Evolutionary conservation across 495 filamentous ascomycete species (phyloP).

Genomic region (Penicillium silybi): DNA sequence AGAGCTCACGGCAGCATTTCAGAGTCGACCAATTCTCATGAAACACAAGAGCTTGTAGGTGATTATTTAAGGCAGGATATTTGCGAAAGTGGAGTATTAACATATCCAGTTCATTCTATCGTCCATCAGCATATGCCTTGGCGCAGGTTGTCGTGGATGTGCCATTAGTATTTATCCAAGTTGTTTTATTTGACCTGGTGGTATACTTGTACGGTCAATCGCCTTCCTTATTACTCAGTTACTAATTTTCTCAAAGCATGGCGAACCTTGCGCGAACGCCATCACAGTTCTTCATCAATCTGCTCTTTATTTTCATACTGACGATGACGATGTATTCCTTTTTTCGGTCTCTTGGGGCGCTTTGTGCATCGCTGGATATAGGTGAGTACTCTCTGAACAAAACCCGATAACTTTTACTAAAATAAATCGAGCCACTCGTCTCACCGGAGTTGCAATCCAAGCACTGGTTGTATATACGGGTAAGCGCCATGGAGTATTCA

Average conservation of each 20-base stretch:
- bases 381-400: conserved; percentile 19
- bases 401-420: neutral
- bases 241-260: conserved; percentile 34
- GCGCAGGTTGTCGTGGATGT: conserved; percentile 74
- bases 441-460: conserved; percentile 61
- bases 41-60: conserved; percentile 72
- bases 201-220: conserved; percentile 59
- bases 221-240: neutral
- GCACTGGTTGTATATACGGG: conserved; percentile 71
- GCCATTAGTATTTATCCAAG: conserved; percentile 66
- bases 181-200: conserved; percentile 67
- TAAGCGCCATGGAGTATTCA: neutral
- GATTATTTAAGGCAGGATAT: neutral
- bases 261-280: conserved; percentile 60
- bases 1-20: conserved; percentile 69
- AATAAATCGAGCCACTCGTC: conserved; percentile 47
- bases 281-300: conserved; percentile 79
- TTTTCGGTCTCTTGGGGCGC: conserved; percentile 68
- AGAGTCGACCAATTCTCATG: conserved; percentile 66
- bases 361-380: conserved; percentile 59
- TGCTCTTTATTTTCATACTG: conserved; percentile 55
- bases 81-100: neutral
- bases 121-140: conserved; percentile 73
- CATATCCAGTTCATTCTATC: conserved; percentile 62
- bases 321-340: conserved; percentile 78